Conservation (phyloP, 768 basidiomycete genomes). For the Boletus rubropictus region DNA sequence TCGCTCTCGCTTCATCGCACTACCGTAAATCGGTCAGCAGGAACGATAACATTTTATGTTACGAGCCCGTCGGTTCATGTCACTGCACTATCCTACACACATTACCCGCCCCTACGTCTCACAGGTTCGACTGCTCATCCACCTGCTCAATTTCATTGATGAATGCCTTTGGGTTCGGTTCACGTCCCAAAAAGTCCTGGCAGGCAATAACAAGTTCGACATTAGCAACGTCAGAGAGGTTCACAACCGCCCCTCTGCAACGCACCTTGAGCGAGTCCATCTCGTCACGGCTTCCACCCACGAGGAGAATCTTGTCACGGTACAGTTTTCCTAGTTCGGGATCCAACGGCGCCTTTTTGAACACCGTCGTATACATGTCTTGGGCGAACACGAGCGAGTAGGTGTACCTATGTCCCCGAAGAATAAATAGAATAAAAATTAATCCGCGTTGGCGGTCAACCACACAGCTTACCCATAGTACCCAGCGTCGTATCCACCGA, state of each 20-base stretch:
- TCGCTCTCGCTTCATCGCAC: not conserved
- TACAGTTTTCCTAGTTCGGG: conserved; percentile 62
- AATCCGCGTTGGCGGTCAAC: not conserved
- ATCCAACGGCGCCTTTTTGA: conserved; percentile 72
- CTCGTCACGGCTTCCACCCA: conserved; percentile 74
- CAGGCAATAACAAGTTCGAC: not conserved
- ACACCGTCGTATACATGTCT: conserved; percentile 69
- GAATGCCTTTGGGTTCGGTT: conserved; percentile 73
- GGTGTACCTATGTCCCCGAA: conserved; percentile 42
- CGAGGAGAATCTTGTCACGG: conserved; percentile 66
- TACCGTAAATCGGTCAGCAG: not conserved
- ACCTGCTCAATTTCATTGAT: conserved; percentile 50
- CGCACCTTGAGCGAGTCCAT: conserved; percentile 54
- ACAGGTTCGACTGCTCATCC: not conserved
- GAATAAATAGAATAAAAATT: not conserved
- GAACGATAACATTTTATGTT: not conserved
- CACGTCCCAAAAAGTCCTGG: conserved; percentile 73
- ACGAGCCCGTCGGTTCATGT: not conserved
- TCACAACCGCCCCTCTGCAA: not conserved
- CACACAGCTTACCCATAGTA: conserved; percentile 50
- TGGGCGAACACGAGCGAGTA: conserved; percentile 64
- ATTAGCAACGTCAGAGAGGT: not conserved
- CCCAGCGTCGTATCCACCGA: conserved; percentile 63
- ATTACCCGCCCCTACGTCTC: not conserved
- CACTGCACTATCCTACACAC: not conserved